phyloP scores from a whole-genome alignment of 2,329 filamentous ascomycete species.

The Xylogone sp. region DNA sequence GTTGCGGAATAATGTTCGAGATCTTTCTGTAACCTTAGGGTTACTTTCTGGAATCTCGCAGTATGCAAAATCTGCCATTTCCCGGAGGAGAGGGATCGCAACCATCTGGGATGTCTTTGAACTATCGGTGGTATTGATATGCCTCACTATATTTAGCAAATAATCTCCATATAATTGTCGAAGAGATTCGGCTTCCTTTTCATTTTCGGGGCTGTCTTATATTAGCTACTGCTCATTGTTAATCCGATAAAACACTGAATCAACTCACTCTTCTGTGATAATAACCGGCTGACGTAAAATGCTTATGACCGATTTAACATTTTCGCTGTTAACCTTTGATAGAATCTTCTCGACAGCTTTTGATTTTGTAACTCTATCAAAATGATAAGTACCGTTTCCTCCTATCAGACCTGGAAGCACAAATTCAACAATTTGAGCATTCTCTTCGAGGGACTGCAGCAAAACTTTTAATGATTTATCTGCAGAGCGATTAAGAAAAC shows the following conservation, averaged over 20 bases:
- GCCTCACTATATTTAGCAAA: constrained; percentile 24
- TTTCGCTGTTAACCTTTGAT: constrained; percentile 14
- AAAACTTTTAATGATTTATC: constrained; percentile 71
- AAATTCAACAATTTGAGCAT: constrained; percentile 54
- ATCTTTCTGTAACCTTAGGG: constrained; percentile 46
- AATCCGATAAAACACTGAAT: neutral
- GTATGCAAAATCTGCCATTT: constrained; percentile 52
- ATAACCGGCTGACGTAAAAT: constrained; percentile 43
- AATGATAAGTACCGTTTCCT: constrained; percentile 68
- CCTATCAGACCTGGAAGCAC: constrained; percentile 67
- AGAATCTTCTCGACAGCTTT: constrained; percentile 70
- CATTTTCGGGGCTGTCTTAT: constrained; percentile 10
- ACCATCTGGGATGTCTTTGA: constrained; percentile 19
- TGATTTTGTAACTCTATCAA: constrained; percentile 81
- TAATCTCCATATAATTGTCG: constrained; percentile 28
- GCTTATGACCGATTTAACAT: constrained; percentile 38
- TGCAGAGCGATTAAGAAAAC: constrained; percentile 77
- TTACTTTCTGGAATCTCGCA: constrained; percentile 38
- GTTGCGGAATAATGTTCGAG: constrained; percentile 50
- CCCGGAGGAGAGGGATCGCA: constrained; percentile 17
- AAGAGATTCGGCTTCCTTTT: constrained; percentile 23
- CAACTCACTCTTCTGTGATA: constrained; percentile 29
- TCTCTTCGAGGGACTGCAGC: constrained; percentile 57
- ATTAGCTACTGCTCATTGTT: constrained; percentile 1
- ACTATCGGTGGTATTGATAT: constrained; percentile 17